A percentile compares a stretch with the other conserved stretches of the same genome.
Evolutionary conservation across 148 eudicot genomes (phyloP).

Genomic region (Pouteria glomerata): DNA sequence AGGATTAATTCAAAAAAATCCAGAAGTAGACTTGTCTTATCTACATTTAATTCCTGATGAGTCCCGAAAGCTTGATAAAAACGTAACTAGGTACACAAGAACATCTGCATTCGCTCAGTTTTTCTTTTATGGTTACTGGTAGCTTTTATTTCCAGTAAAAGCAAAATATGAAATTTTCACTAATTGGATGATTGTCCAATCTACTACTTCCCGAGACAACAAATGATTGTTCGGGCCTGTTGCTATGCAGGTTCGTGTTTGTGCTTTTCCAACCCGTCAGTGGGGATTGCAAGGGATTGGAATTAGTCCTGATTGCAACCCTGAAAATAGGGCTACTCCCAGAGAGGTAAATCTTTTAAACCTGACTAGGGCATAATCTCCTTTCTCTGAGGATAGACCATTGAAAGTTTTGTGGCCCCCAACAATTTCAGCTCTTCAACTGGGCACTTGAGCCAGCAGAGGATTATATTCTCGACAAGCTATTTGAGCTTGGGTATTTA

Average conservation of each 20-base stretch:
- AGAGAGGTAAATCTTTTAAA: conserved; percentile 64
- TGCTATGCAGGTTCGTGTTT: conserved; percentile 72
- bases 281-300: conserved; percentile 84
- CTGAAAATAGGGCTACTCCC: conserved; percentile 64
- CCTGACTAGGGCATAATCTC: neutral
- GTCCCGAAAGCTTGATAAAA: no score
- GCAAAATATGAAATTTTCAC: neutral
- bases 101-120: neutral
- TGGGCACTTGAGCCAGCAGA: conserved; percentile 98
- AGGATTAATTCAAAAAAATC: neutral
- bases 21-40: neutral
- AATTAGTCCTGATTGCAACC: conserved; percentile 98
- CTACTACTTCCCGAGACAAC: neutral
- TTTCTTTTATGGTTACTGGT: neutral
- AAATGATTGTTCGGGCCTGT: neutral
- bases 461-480: conserved; percentile 69
- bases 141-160: neutral
- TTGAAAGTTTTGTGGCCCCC: conserved; percentile 8
- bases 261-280: conserved; percentile 81
- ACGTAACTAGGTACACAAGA: no score
- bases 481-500: conserved; percentile 69
- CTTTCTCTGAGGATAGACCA: conserved; percentile 3
- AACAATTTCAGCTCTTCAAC: conserved; percentile 61
- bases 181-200: neutral
- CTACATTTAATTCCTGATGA: no score